A percentile compares a stretch with the other conserved stretches of the same genome.
phyloP scores from a whole-genome alignment of 2,329 filamentous ascomycete species.

The Trichophyton rubrum region DNA sequence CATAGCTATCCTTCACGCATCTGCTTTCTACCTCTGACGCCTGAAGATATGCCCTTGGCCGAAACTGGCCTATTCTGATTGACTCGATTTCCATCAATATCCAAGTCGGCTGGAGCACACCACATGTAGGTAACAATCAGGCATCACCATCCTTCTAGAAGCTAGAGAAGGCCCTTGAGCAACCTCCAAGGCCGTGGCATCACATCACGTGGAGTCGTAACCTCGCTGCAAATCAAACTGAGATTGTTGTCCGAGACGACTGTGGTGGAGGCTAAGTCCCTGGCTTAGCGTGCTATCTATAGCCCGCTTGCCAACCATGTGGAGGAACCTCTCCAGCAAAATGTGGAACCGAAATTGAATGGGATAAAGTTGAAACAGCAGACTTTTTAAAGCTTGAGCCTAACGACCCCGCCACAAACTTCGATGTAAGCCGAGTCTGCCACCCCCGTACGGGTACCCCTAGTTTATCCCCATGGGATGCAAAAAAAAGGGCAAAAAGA shows the following conservation, averaged over 20 bases:
- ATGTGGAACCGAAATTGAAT: slow-evolving; percentile 5
- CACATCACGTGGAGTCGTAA: background rate
- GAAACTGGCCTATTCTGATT: background rate
- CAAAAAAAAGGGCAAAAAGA: background rate
- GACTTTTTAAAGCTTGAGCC: background rate
- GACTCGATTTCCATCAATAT: background rate
- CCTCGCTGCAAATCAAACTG: slow-evolving; percentile 1
- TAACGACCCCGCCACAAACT: background rate
- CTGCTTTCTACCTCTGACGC: background rate
- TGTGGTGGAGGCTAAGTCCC: background rate
- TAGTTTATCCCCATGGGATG: background rate
- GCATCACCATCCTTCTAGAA: background rate
- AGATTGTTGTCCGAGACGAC: slow-evolving; percentile 2
- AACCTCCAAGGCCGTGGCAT: background rate
- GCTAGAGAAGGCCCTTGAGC: background rate
- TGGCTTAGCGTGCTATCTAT: slow-evolving; percentile 3
- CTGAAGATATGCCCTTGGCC: background rate
- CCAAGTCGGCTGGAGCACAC: background rate
- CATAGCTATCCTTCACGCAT: background rate
- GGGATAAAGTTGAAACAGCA: slow-evolving; percentile 3
- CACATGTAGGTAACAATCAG: background rate
- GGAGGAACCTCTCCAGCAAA: slow-evolving; percentile 3
- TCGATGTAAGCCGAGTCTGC: background rate
- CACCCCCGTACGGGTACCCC: background rate
- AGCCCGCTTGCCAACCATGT: slow-evolving; percentile 3